Base-by-base conservation (phyloP, 2,329 filamentous ascomycete species). In the Claviceps fusiformis region DNA sequence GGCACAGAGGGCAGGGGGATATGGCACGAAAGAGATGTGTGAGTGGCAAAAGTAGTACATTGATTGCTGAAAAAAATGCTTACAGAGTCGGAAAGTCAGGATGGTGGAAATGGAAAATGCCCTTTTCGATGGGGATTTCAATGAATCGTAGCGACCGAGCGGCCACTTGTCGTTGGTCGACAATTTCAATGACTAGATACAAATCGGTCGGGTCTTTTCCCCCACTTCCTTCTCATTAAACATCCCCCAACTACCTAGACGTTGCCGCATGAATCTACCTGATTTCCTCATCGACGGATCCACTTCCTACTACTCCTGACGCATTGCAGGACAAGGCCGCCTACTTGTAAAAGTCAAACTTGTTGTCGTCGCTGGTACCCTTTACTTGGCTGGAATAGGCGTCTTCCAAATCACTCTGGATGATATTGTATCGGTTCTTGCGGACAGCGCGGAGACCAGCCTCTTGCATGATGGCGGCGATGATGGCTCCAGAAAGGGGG, bases 371-470 rank as follows among this genome's bases (percentile, higher is more conserved):
- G 57, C 67, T 75, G 53, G 77, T 75, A 11, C 77, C 89, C 83
- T 97, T 97, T 66, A 98, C 93, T 71, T 98, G 93, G 73, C 85
- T 89, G 44, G 90, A 91, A 72, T 98, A 98, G 48, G 93, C 93
- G 71, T 97, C 93, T 72, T 98, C 93, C 60, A 98, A 76, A 73
- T 98, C 93, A 59, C 81, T 83, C 76, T 98, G 93, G 66, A 98
- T 97, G 70, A 98, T 98, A 73, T 98, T 97, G 75, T 98, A 98
- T 65, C 93, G 79, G 74, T 98, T 97, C 83, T 96, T 97, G 65
- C 92, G 81, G 60, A 97, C 92, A 31, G 92, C 92, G 62, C 91
- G 82, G 62, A 98, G 78, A 62, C 93, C 93, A 37, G 93, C 93
- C 74, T 98, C 93, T 72, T 98, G 93, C 93, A 98, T 98, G 68